Percentiles rank a stretch among this genome's conserved stretches.
Conservation (phyloP, 108 stramenopile species). For the Cyclostephanos invisitatus region DNA sequence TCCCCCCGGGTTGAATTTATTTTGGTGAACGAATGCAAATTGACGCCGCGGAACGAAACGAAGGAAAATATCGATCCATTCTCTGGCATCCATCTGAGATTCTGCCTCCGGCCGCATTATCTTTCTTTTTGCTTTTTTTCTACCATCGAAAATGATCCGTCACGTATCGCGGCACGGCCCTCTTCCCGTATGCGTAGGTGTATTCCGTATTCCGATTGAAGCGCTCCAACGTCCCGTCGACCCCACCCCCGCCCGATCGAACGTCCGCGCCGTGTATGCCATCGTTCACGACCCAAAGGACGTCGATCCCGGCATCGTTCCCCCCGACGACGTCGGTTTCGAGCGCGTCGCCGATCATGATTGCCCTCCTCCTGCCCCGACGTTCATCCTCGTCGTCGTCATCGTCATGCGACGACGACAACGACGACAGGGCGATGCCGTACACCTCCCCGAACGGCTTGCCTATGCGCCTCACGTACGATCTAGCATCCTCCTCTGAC, state of each 20-base stretch:
- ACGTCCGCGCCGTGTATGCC: slow-evolving; percentile 69
- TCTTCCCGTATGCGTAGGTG: slow-evolving; percentile 42
- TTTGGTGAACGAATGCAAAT: too few species aligned
- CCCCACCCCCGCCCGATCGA: slow-evolving; percentile 24
- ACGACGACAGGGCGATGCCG: slow-evolving; percentile 54
- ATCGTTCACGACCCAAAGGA: slow-evolving; percentile 74
- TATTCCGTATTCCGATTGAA: slow-evolving; percentile 54
- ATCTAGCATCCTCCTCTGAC: slow-evolving; percentile 26
- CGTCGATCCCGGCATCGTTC: slow-evolving; percentile 39
- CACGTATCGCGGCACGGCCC: slow-evolving; percentile 27
- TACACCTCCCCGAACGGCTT: slow-evolving; percentile 83
- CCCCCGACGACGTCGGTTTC: slow-evolving; percentile 85
- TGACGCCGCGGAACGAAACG: too few species aligned
- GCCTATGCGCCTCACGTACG: slow-evolving; percentile 68
- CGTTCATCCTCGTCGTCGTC: slow-evolving; percentile 1
- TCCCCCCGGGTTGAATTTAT: too few species aligned
- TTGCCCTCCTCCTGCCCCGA: slow-evolving; percentile 24
- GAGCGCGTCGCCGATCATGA: slow-evolving; percentile 87
- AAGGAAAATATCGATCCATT: too few species aligned
- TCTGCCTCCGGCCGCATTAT: too few species aligned
- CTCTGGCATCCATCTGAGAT: too few species aligned
- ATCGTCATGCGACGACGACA: neutral
- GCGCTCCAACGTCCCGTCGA: slow-evolving; percentile 39
- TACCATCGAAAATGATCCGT: slow-evolving; percentile 48
- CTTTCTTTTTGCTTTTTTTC: slow-evolving; percentile 3